Evolutionary conservation across 2,329 filamentous ascomycete genomes (phyloP).

Genomic region (Coleophoma eucalyptorum): DNA sequence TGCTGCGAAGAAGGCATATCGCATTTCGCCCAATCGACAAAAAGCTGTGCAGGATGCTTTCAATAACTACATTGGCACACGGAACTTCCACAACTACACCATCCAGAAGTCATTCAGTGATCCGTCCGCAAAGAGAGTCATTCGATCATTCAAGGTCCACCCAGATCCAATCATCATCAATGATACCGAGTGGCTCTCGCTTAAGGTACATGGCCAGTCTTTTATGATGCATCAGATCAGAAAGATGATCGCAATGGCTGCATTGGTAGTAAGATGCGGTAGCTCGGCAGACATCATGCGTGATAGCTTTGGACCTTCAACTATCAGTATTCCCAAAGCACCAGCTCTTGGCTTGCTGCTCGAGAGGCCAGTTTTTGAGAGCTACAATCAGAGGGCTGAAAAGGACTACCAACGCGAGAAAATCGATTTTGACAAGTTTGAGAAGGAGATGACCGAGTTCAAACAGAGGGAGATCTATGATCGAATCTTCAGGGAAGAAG

Average conservation of each 20-base stretch:
- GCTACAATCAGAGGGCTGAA: conserved; percentile 74
- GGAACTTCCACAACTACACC: conserved; percentile 97
- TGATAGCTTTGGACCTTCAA: conserved; percentile 67
- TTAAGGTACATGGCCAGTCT: conserved; percentile 95
- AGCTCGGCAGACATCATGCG: conserved; percentile 67
- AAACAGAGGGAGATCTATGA: conserved; percentile 91
- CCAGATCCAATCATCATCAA: conserved; percentile 75
- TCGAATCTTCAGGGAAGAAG: conserved; percentile 86
- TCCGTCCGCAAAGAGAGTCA: conserved; percentile 81
- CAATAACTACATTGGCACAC: conserved; percentile 73
- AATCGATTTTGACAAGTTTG: conserved; percentile 76
- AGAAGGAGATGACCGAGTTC: conserved; percentile 79
- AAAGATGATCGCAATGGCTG: conserved; percentile 96
- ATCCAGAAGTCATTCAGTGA: conserved; percentile 81
- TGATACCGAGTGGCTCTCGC: conserved; percentile 89
- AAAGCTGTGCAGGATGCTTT: conserved; percentile 73
- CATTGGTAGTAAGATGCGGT: conserved; percentile 80
- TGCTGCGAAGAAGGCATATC: conserved; percentile 78
- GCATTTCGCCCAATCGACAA: conserved; percentile 69
- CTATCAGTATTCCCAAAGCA: conserved; percentile 89
- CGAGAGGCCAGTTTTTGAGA: conserved; percentile 87
- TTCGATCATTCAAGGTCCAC: conserved; percentile 86
- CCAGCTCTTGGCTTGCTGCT: conserved; percentile 84
- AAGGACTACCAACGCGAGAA: conserved; percentile 59
- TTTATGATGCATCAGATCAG: conserved; percentile 99